phyloP scores from a whole-genome alignment of 202 grass and related monocot genomes.

The Panicum hallii region DNA sequence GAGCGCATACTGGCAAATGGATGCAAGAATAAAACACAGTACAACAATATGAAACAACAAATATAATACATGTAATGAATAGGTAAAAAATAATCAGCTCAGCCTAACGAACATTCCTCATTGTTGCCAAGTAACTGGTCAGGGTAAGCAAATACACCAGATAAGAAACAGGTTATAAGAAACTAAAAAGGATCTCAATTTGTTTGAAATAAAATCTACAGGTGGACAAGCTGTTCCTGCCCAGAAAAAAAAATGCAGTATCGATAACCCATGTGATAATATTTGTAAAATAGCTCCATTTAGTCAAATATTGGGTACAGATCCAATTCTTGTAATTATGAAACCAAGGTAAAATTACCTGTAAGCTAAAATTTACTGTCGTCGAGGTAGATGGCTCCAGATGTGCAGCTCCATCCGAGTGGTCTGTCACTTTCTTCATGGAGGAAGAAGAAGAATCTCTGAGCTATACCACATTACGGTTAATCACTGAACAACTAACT shows the following conservation, averaged over 20 bases:
- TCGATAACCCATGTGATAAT: no score
- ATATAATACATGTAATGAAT: background rate
- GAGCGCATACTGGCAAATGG: background rate
- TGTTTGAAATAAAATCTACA: conserved; percentile 34
- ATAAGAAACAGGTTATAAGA: conserved; percentile 4
- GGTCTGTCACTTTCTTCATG: conserved; percentile 55
- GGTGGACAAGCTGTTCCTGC: background rate
- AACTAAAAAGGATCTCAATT: background rate
- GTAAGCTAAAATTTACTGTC: conserved; percentile 46
- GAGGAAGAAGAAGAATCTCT: conserved; percentile 25
- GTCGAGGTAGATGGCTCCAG: conserved; percentile 39
- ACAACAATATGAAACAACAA: background rate
- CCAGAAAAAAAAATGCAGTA: no score
- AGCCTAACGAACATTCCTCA: background rate
- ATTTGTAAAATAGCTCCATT: no score
- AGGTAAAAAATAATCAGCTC: background rate
- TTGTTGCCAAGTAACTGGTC: background rate
- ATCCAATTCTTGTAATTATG: no score
- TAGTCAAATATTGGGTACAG: no score
- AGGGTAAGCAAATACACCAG: background rate
- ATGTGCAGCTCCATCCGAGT: conserved; percentile 34
- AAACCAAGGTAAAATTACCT: conserved; percentile 26
- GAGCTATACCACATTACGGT: background rate
- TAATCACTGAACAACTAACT: conserved; percentile 23
- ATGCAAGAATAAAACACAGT: background rate